Conservation (phyloP, 305 asterid species). For the Salvia sclarea region DNA sequence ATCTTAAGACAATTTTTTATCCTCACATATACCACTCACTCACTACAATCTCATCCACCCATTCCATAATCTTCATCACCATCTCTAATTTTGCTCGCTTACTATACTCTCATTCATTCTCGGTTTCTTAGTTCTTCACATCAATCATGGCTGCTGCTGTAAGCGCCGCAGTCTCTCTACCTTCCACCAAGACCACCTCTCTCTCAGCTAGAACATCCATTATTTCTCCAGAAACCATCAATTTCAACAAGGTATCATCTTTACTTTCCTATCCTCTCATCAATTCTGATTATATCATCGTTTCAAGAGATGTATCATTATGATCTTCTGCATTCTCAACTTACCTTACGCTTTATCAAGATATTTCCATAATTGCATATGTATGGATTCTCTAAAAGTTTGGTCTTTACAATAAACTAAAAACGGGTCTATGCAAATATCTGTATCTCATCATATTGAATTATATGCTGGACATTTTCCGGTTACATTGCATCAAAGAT, state of each 20-base stretch:
- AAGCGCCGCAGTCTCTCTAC: conserved; percentile 78
- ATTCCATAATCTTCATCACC: conserved; percentile 36
- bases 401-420: background rate
- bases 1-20: conserved; percentile 39
- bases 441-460: background rate
- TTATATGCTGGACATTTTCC: background rate
- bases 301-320: background rate
- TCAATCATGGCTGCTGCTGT: conserved; percentile 73
- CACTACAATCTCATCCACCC: conserved; percentile 57
- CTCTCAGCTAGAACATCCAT: conserved; percentile 55
- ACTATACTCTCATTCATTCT: conserved; percentile 12
- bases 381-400: background rate
- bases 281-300: background rate
- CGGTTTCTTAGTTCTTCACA: conserved; percentile 17
- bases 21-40: conserved; percentile 57
- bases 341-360: background rate
- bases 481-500: background rate
- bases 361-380: background rate
- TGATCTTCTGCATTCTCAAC: background rate
- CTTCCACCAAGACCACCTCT: conserved; percentile 66
- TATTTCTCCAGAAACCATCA: conserved; percentile 54
- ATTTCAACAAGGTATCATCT: conserved; percentile 56
- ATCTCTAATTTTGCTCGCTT: conserved; percentile 20
- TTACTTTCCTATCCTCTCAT: background rate
- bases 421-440: background rate